Conservation (phyloP, 31 red algal species). For the Endocladia muricata region DNA sequence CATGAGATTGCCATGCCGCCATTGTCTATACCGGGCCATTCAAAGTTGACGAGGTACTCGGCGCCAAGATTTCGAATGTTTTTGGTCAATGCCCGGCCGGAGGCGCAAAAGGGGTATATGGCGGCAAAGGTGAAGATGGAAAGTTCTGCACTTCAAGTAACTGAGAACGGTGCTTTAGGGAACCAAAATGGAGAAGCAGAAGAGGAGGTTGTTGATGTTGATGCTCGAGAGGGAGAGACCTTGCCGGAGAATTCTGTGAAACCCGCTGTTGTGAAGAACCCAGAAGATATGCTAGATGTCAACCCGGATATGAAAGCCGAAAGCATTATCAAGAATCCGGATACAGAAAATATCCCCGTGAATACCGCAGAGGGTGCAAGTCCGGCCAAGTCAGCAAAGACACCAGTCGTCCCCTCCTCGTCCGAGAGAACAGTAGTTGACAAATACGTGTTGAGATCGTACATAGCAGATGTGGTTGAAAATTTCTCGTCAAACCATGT, state of each 20-base stretch:
- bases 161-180: not conserved
- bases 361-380: not conserved
- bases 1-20: conserved; percentile 12
- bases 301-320: not conserved
- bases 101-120: not conserved
- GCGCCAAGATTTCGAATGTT: conserved; percentile 46
- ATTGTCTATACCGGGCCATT: conserved; percentile 45
- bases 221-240: not conserved
- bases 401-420: not conserved
- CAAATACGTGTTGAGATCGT: conserved; percentile 37
- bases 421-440: conserved; percentile 22
- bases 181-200: not conserved
- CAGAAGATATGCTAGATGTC: not conserved
- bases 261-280: too few species aligned
- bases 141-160: too few species aligned
- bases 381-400: not conserved
- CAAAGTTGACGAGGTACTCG: conserved; percentile 60
- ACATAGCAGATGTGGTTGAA: conserved; percentile 67
- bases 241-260: not conserved
- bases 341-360: not conserved
- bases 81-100: conserved; percentile 28
- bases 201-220: not conserved
- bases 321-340: not conserved
- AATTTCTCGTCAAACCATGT: conserved; percentile 61
- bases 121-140: not conserved